phyloP scores from a whole-genome alignment of 768 basidiomycete species.

The Suillus sp. region DNA sequence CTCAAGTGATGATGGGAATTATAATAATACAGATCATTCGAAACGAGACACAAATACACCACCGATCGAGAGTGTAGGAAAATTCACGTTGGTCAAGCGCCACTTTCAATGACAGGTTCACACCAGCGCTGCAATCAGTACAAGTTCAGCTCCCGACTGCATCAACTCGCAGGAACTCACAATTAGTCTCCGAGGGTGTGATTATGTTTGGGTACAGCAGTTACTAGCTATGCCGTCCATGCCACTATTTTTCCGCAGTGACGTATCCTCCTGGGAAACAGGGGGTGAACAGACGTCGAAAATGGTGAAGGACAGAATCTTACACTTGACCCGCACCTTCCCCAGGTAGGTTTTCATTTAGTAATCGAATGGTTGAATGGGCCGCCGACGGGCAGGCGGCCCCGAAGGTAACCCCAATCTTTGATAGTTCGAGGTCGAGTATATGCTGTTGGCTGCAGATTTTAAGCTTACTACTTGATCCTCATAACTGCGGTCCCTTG shows the following conservation, averaged over 20 bases:
- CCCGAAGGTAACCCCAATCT: conserved; percentile 23
- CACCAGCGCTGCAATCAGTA: not conserved
- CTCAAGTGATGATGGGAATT: not conserved
- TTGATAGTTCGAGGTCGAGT: not conserved
- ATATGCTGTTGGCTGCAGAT: not conserved
- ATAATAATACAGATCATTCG: not conserved
- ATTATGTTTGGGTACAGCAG: conserved; percentile 28
- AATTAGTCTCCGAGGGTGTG: conserved; percentile 30
- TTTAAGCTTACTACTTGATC: conserved; percentile 29
- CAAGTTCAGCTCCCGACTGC: not conserved
- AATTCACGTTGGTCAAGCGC: not conserved
- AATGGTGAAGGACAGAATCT: conserved; percentile 2
- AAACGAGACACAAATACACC: not conserved
- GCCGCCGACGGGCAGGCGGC: conserved; percentile 10
- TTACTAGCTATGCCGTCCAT: conserved; percentile 37
- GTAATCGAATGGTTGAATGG: not conserved
- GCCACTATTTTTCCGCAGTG: conserved; percentile 32
- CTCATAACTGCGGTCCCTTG: conserved; percentile 14
- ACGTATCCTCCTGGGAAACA: conserved; percentile 2
- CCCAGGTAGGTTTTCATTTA: conserved; percentile 6
- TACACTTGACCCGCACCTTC: conserved; percentile 21
- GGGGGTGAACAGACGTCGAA: not conserved
- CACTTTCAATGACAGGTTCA: not conserved
- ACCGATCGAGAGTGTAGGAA: not conserved
- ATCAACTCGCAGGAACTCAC: conserved; percentile 20